Evolutionary conservation across 2,329 filamentous ascomycete species (phyloP).

Genomic region (Trichoderma atroviride): DNA sequence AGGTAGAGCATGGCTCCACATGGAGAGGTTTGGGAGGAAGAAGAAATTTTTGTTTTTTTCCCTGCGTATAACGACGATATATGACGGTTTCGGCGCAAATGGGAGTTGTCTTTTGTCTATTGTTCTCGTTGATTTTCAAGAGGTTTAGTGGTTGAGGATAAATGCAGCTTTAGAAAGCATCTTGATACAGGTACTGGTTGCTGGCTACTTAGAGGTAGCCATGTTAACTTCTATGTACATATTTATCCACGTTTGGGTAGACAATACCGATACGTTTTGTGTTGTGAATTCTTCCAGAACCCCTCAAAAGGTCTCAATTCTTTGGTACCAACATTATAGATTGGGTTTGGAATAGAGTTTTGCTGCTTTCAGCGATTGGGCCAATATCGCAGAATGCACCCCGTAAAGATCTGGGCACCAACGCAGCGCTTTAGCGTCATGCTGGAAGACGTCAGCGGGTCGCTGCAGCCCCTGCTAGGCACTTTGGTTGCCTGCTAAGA

Average conservation of each 20-base stretch:
- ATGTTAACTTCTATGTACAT: background rate
- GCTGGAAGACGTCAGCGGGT: slow-evolving; percentile 25
- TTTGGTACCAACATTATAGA: background rate
- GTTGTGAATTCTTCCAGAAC: background rate
- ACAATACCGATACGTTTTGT: background rate
- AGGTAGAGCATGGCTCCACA: slow-evolving; percentile 17
- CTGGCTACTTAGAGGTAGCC: background rate
- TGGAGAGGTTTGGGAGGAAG: slow-evolving; percentile 10
- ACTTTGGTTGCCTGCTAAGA: background rate
- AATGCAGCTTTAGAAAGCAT: background rate
- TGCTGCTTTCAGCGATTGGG: background rate
- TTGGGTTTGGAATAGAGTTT: background rate
- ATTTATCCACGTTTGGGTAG: background rate
- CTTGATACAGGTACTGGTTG: background rate
- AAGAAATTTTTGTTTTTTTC: background rate
- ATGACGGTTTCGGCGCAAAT: slow-evolving; percentile 9
- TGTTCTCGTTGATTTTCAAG: background rate
- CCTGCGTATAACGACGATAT: slow-evolving; percentile 8
- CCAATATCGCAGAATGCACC: background rate
- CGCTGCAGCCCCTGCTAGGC: background rate
- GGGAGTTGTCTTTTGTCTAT: background rate
- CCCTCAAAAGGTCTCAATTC: background rate
- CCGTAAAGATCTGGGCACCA: slow-evolving; percentile 13
- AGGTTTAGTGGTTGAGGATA: background rate
- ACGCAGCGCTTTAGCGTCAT: slow-evolving; percentile 18